A percentile compares a stretch with the other conserved stretches of the same genome.
phyloP scores from a whole-genome alignment of 2,329 filamentous ascomycete genomes.

The Aspergillus sp. region DNA sequence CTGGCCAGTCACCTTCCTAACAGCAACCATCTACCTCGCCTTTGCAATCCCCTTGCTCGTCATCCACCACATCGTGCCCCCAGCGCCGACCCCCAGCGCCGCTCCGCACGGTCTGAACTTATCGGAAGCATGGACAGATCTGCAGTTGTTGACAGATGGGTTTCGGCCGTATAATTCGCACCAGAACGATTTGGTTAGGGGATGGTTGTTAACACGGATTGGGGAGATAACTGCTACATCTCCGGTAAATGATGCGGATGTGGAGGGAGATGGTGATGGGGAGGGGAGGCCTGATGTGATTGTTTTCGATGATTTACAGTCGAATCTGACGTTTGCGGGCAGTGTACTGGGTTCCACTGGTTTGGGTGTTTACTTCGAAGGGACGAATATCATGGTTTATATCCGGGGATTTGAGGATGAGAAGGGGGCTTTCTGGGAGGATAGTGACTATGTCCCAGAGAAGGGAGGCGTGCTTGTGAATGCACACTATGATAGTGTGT shows the following conservation, averaged over 20 bases:
- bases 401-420: slow-evolving; percentile 75
- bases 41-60: slow-evolving; percentile 65
- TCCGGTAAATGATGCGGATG: slow-evolving; percentile 12
- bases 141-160: slow-evolving; percentile 64
- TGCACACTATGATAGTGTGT: slow-evolving; percentile 90
- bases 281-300: slow-evolving; percentile 37
- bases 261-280: slow-evolving; percentile 11
- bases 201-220: slow-evolving; percentile 67
- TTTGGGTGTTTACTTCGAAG: slow-evolving; percentile 73
- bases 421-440: slow-evolving; percentile 65
- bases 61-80: slow-evolving; percentile 69
- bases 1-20: slow-evolving; percentile 73
- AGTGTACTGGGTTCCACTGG: slow-evolving; percentile 32
- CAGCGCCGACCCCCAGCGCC: slow-evolving; percentile 52
- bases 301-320: slow-evolving; percentile 70
- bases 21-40: slow-evolving; percentile 67
- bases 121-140: slow-evolving; percentile 77
- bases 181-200: slow-evolving; percentile 71
- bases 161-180: slow-evolving; percentile 88
- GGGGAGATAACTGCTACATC: slow-evolving; percentile 62
- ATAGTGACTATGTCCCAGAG: slow-evolving; percentile 40
- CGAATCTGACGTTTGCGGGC: slow-evolving; percentile 67
- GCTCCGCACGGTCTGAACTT: slow-evolving; percentile 64
- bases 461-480: slow-evolving; percentile 81
- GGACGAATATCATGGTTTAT: slow-evolving; percentile 86